Percentiles rank a stretch among this genome's conserved stretches.
Evolutionary conservation across 2,329 filamentous ascomycete genomes (phyloP).

Genomic region (Lasiodiplodia theobromae): DNA sequence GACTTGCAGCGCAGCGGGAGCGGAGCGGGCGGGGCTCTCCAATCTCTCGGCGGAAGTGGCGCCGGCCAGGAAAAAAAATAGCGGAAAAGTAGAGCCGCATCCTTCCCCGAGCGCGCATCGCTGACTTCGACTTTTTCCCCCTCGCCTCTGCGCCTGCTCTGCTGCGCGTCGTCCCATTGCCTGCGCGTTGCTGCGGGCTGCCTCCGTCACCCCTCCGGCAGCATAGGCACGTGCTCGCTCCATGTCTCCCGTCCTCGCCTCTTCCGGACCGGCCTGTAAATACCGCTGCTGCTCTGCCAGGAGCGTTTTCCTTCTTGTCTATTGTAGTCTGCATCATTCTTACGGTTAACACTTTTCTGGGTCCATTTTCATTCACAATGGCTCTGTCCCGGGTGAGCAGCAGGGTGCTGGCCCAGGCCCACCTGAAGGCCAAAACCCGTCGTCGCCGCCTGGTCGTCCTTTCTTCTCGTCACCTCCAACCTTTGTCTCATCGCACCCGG

Average conservation of each 20-base stretch:
- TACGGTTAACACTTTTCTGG: not conserved
- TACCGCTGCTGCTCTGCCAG: constrained; percentile 13
- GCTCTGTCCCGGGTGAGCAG: constrained; percentile 22
- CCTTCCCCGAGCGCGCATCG: constrained; percentile 17
- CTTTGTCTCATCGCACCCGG: not conserved
- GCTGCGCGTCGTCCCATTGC: not conserved
- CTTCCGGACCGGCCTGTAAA: constrained; percentile 13
- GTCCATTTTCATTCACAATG: constrained; percentile 11
- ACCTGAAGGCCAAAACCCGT: not conserved
- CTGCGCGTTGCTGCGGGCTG: not conserved
- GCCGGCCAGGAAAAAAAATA: constrained; percentile 4
- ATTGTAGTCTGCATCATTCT: constrained; percentile 1
- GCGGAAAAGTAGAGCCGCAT: constrained; percentile 16
- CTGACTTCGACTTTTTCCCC: constrained; percentile 8
- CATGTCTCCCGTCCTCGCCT: constrained; percentile 16
- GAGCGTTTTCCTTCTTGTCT: constrained; percentile 26
- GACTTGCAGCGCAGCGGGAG: constrained; percentile 2
- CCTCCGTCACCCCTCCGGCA: not conserved
- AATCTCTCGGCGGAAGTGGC: constrained; percentile 19
- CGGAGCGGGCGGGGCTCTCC: not conserved
- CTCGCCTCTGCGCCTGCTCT: not conserved
- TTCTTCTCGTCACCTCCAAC: constrained; percentile 10
- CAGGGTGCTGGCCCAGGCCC: constrained; percentile 16
- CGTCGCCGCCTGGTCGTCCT: constrained; percentile 20
- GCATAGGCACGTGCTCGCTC: not conserved